Base-by-base conservation (phyloP, 2,329 filamentous ascomycete species). In the Exophiala phaeomuriformis region DNA sequence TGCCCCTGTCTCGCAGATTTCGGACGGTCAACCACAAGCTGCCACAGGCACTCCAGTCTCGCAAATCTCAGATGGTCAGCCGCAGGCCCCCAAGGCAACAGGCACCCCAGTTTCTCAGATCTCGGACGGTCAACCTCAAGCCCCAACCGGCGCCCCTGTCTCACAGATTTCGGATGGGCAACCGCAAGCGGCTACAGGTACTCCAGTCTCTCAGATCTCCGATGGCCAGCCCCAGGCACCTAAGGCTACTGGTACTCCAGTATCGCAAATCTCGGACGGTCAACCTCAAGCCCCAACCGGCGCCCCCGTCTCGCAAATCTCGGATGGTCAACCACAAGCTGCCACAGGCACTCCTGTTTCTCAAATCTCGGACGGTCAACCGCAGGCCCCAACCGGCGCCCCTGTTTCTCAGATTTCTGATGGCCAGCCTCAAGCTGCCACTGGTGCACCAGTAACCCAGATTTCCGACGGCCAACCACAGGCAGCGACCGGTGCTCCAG, bases 51-150 rank as follows among this genome's bases (percentile, higher is more conserved):
- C 58, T 5, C 50, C 56, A 2, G 59, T 60, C n/a, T 42, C 50
- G 47, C 72, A 77, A 65, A 70, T 70, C 59, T 68, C 69, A 3
- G 76, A 79, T 54, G 76, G 75, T 39, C 75, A 79, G 64, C 66
- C 77, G 58, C 72, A 77, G 62, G 71, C 3, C 27, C 19, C 19
- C 19, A 19, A 19, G 19, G 30, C 49, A 3, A 50, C 48, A 3
- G 48, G 39, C 1, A 32, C 50, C 1, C 42, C 51, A 3, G 47
- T 58, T 3, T 42, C 44, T n/a, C 49, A 59, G 47, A 59, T 57
- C 39, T 55, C 46, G 28, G 56, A 61, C 27, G 58, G 58, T 28
- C 56, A 58, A 33, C 66, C 77, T 58, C 72, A 77, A 63, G 71
- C 3, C 2, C 37, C 49, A 2, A 51, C 51, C 10, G 52, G 40